These are phyloP conservation scores for Penicillium taxi DNA, from an alignment of 495 filamentous ascomycete species.

Conservation along the genomic window DNA sequence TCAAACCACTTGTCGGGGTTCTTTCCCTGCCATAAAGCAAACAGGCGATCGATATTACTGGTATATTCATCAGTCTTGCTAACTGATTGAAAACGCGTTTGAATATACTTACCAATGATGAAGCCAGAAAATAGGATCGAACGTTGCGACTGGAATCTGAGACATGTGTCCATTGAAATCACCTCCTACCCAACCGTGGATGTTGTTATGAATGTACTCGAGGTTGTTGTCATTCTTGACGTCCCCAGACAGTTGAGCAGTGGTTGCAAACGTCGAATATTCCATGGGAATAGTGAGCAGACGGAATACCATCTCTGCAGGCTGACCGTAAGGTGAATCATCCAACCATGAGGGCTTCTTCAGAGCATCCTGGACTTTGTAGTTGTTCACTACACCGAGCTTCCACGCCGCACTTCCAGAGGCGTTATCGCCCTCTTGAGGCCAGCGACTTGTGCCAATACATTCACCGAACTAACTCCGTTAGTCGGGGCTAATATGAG, in stretches of 20 bases:
- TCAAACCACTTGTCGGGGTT: constrained; percentile 25
- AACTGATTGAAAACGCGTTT: no score
- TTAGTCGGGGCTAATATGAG: not conserved
- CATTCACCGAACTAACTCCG: constrained; percentile 4
- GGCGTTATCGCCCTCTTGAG: constrained; percentile 1
- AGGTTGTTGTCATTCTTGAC: constrained; percentile 23
- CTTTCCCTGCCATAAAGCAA: constrained; percentile 33
- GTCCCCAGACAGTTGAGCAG: constrained; percentile 3
- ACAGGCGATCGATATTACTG: constrained; percentile 36
- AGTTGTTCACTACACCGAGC: constrained; percentile 9
- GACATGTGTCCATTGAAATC: constrained; percentile 33
- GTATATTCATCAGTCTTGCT: constrained; percentile 20
- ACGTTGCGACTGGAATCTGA: constrained; percentile 28
- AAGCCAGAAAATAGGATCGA: constrained; percentile 40
- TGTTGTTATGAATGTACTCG: constrained; percentile 26
- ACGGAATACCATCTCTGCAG: constrained; percentile 9
- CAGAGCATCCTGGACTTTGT: constrained; percentile 7
- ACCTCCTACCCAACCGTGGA: constrained; percentile 35
- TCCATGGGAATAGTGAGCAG: constrained; percentile 9
- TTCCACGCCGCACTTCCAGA: constrained; percentile 2
- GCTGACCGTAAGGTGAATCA: not conserved
- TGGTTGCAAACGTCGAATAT: constrained; percentile 29
- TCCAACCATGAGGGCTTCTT: not conserved
- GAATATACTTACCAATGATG: constrained; percentile 22
- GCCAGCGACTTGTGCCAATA: constrained; percentile 8